A percentile compares a stretch with the other conserved stretches of the same genome.
These are phyloP conservation scores for Pterocarpus santalinus DNA, from an alignment of 306 rosid species.

Conservation along the genomic window DNA sequence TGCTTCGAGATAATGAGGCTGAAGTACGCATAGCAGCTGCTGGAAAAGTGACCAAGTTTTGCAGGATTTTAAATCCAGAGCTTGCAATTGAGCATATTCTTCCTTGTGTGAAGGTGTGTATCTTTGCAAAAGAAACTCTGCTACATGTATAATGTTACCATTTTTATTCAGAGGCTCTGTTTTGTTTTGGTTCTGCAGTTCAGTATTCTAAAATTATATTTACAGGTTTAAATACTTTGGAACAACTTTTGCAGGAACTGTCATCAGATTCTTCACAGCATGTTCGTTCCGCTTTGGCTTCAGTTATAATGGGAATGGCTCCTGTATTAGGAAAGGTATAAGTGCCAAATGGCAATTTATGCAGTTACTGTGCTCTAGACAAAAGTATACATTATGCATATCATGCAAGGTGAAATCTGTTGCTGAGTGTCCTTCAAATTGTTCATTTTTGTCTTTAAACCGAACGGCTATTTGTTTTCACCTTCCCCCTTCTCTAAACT, in stretches of 20 bases:
- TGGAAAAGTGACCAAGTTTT: constrained; percentile 94
- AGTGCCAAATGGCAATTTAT: constrained; percentile 15
- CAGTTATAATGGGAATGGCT: constrained; percentile 99
- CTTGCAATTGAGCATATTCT: constrained; percentile 93
- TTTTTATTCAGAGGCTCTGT: constrained; percentile 13
- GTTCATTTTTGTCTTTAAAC: background rate
- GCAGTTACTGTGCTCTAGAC: constrained; percentile 32
- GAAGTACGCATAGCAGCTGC: constrained; percentile 99
- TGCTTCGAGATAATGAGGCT: constrained; percentile 97
- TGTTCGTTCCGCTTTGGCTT: constrained; percentile 98
- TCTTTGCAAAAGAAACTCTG: constrained; percentile 37
- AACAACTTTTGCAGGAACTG: constrained; percentile 73
- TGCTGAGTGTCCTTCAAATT: background rate
- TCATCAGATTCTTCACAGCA: constrained; percentile 99
- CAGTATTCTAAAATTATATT: constrained; percentile 29
- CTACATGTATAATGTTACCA: constrained; percentile 30
- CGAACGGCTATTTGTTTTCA: background rate
- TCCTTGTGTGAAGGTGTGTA: constrained; percentile 92
- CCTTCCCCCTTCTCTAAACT: background rate
- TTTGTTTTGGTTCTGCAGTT: constrained; percentile 37
- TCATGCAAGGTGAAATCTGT: constrained; percentile 22
- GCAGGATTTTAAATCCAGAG: constrained; percentile 90
- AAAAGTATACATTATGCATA: constrained; percentile 35
- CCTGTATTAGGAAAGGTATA: constrained; percentile 95
- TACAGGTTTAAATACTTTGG: constrained; percentile 32